These are phyloP conservation scores for Psidium guajava DNA, from an alignment of 345 rosid genomes.

Conservation along the genomic window DNA sequence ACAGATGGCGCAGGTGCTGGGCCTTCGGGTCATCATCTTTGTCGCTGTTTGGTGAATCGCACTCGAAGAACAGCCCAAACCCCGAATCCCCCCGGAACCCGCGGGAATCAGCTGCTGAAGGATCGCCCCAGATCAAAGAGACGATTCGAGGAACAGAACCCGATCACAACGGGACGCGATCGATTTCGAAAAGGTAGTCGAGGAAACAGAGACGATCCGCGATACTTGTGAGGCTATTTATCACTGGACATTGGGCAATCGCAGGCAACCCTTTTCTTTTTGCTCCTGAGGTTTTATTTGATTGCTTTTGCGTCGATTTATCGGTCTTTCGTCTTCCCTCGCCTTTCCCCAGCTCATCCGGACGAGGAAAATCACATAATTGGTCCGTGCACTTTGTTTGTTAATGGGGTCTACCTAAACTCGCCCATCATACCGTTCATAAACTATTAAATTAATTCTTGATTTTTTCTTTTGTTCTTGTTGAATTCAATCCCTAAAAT, in stretches of 20 bases:
- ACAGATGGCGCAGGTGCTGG: conserved; percentile 61
- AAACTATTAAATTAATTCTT: too few species aligned
- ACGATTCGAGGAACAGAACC: not conserved
- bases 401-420: too few species aligned
- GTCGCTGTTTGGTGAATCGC: not conserved
- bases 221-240: not conserved
- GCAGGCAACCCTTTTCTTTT: not conserved
- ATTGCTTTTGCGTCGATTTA: not conserved
- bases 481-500: too few species aligned
- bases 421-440: too few species aligned
- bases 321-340: not conserved
- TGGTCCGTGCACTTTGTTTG: too few species aligned
- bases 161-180: not conserved
- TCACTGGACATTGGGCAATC: not conserved
- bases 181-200: not conserved
- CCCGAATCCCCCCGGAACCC: not conserved
- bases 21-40: conserved; percentile 33
- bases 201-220: not conserved
- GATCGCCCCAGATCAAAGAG: not conserved
- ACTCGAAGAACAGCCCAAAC: not conserved
- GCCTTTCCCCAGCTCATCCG: too few species aligned
- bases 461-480: too few species aligned
- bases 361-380: too few species aligned
- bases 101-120: not conserved
- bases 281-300: not conserved